These are phyloP conservation scores for Ophiostoma sp. DNA, from an alignment of 2,329 filamentous ascomycete species.

Conservation along the genomic window DNA sequence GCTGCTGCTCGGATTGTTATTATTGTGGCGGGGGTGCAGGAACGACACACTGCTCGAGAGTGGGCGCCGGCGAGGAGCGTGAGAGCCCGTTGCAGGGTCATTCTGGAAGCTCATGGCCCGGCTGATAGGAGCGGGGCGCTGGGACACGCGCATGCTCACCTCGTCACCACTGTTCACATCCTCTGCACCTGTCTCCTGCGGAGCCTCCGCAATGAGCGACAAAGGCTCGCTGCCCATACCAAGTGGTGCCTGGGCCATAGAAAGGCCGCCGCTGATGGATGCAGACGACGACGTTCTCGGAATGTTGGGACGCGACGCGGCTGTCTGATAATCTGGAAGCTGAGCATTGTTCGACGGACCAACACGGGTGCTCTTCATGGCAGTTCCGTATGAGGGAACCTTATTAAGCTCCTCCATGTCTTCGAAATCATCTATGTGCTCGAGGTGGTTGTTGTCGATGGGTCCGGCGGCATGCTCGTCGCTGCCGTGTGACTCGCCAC, in stretches of 20 bases:
- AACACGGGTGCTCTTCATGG: conserved; percentile 57
- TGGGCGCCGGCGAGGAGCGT: conserved; percentile 25
- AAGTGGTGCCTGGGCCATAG: neutral
- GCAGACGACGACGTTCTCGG: conserved; percentile 42
- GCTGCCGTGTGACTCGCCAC: conserved; percentile 39
- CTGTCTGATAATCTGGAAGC: conserved; percentile 63
- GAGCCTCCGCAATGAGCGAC: conserved; percentile 32
- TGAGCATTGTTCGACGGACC: conserved; percentile 42
- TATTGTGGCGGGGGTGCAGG: conserved; percentile 25
- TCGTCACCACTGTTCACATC: conserved; percentile 2
- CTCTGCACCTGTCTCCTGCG: conserved; percentile 19
- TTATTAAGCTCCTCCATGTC: conserved; percentile 63
- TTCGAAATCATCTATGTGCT: conserved; percentile 52
- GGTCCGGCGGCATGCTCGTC: neutral
- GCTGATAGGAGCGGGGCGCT: neutral
- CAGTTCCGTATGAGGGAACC: conserved; percentile 72
- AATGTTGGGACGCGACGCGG: conserved; percentile 40
- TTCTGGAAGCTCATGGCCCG: conserved; percentile 19
- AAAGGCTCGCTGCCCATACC: conserved; percentile 26
- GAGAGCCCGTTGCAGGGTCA: neutral
- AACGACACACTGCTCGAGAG: conserved; percentile 28
- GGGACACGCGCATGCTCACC: neutral
- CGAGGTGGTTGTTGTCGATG: conserved; percentile 42
- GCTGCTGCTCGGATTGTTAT: conserved; percentile 23
- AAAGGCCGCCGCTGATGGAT: neutral